Evolutionary conservation across 2,329 filamentous ascomycete genomes (phyloP).

Genomic region (Macroventuria anomochaeta): DNA sequence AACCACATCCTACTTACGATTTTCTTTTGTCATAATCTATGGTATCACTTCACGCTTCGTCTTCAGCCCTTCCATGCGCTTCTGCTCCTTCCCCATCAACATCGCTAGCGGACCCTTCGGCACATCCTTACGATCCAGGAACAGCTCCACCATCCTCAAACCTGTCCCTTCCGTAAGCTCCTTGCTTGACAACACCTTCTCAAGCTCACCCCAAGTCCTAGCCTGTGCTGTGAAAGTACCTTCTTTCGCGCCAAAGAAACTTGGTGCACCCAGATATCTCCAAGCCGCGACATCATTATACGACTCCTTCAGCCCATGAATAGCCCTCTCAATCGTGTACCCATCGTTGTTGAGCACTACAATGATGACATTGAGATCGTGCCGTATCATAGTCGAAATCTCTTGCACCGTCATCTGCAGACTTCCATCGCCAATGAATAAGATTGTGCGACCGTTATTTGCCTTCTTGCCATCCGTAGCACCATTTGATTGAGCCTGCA

Average conservation of each 20-base stretch:
- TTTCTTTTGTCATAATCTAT: background rate
- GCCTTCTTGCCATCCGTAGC: background rate
- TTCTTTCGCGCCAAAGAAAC: conserved; percentile 28
- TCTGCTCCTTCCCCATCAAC: conserved; percentile 14
- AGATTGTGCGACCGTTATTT: conserved; percentile 36
- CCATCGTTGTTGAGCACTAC: conserved; percentile 49
- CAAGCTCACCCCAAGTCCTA: conserved; percentile 56
- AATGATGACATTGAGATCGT: conserved; percentile 41
- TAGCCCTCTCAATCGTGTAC: conserved; percentile 51
- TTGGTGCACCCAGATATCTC: conserved; percentile 26
- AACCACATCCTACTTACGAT: background rate
- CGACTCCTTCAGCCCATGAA: conserved; percentile 39
- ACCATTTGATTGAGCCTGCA: conserved; percentile 15
- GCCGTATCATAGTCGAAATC: conserved; percentile 47
- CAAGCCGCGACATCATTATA: conserved; percentile 35
- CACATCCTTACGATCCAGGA: conserved; percentile 41
- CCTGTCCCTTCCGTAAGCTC: conserved; percentile 49
- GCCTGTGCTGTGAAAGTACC: conserved; percentile 35
- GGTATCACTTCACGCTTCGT: conserved; percentile 2
- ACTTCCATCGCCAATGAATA: conserved; percentile 48
- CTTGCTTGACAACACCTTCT: conserved; percentile 48
- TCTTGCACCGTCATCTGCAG: conserved; percentile 50
- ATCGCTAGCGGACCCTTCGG: conserved; percentile 17
- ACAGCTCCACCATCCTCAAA: conserved; percentile 52
- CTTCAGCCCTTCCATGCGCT: conserved; percentile 2